These are phyloP conservation scores for Tetrapisispora nanseiensis DNA, from an alignment of 805 yeast species.

Conservation along the genomic window DNA sequence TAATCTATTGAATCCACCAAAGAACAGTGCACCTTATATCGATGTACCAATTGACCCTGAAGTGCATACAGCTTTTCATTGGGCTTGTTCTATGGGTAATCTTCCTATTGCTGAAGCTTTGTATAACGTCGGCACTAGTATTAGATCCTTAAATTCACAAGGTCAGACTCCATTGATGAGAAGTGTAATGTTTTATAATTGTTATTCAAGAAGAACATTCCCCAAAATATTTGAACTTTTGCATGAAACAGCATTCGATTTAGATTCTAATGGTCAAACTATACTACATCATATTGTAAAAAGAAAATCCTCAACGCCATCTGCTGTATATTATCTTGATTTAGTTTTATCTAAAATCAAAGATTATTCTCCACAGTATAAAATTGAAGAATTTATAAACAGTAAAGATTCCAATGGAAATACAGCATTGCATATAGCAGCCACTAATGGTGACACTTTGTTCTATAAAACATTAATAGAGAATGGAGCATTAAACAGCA, in stretches of 20 bases:
- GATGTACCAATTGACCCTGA: constrained; percentile 83
- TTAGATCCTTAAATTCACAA: constrained; percentile 48
- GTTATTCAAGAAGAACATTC: constrained; percentile 71
- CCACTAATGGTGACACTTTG: constrained; percentile 56
- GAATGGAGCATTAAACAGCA: constrained; percentile 34
- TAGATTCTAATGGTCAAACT: constrained; percentile 65
- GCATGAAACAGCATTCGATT: constrained; percentile 64
- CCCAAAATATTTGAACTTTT: constrained; percentile 68
- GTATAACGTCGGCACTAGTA: constrained; percentile 58
- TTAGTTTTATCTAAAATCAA: constrained; percentile 63
- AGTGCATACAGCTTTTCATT: constrained; percentile 89
- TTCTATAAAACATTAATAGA: constrained; percentile 22
- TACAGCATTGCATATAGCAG: constrained; percentile 82
- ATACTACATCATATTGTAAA: constrained; percentile 76
- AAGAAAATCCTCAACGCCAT: constrained; percentile 62
- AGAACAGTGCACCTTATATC: constrained; percentile 33
- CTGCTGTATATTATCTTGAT: constrained; percentile 77
- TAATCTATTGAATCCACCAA: constrained; percentile 25
- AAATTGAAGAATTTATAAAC: constrained; percentile 45
- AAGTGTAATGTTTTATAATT: constrained; percentile 77
- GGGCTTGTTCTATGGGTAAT: constrained; percentile 97
- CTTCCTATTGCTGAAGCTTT: constrained; percentile 66
- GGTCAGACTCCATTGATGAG: constrained; percentile 88
- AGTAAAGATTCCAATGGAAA: constrained; percentile 73
- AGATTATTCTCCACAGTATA: constrained; percentile 51